Evolutionary conservation across 129 eudicot genomes (phyloP), one percentile per base, ranked within the genome.

Genomic region (Ambrosia artemisiifolia): DNA sequence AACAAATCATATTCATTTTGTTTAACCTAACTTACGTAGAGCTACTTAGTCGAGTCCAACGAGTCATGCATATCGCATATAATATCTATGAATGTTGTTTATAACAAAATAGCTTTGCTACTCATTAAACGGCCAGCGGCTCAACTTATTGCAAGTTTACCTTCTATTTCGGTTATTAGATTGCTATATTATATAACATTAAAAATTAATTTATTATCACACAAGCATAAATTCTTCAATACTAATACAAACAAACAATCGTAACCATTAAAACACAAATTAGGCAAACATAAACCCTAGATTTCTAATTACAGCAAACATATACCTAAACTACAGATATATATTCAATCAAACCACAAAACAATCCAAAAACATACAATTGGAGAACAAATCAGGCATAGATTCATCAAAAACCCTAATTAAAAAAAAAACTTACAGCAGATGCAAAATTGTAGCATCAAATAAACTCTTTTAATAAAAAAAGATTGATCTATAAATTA

Each of bases 401-500:
- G 44, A 62, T 63, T 40, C 4, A 18, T 70, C 55, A 28, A 61
- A 70, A 62, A 9, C 28, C 28, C 28, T 24, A 24, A 24, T 18
- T 32, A 49, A 17, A 43, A 48, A 12, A 2, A 30, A 50, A 11
- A 40, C 60, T 49, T 57, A 78, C 60, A 62, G 19, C 19, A 63
- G 49, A 51, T 40, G 59, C 62, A 48, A 55, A 77, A 77, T 49
- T 36, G 44, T 11, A 54, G 13, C 36, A 4, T 14, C 28, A 24
- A 24, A 24, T 1, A 24, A 24, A 24, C 28, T 24, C 0, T 24
- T 24, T 24, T 24, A 24, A 53, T 3, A 20, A 28, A n/a, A 0
- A 14, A 48, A 33, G 44, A 77, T 30, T 35, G 71, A 77, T 76
- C 53, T 50, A 61, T 2, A 11, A 76, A 24, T 18, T 69, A 67